Evolutionary conservation across 208 protist species (phyloP), one percentile per base, ranked within the genome.

Genomic region (Leishmania tropica): DNA sequence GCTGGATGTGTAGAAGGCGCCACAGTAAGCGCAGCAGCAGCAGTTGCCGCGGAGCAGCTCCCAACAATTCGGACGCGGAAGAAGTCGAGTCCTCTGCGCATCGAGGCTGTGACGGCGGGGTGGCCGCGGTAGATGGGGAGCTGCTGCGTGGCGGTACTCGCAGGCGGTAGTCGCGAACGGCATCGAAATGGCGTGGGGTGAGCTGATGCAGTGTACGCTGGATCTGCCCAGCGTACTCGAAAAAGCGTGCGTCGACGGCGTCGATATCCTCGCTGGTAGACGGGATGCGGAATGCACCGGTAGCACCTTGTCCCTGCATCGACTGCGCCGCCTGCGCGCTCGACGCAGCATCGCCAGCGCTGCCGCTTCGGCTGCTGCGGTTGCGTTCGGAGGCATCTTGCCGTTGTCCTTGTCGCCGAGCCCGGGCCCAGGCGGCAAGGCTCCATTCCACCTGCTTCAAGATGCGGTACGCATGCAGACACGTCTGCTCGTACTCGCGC

Each of bases 151-250:
- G 5, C 76, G 51, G 0, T 15, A 24, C 60, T 21, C 42, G 76
- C 54, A 80, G 48, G 28, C 81, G 81, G 58, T 84, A 77, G 5
- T 54, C 81, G 17, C 76, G 67, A 37, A 84, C 81, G 0, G 72
- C 83, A 35, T 85, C 62, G 28, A 87, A 88, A 54, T 88, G 81
- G 2, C 53, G 78, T 15, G 87, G 64, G 6, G 80, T 86, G 35
- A 90, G 74, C 65, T 62, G 21, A 65, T 79, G 81, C 76, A 90
- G 76, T 13, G 85, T 87, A 3, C 85, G 81, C 71, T 85, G 84
- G 0, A 87, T 54, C 76, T 88, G 87, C 15, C 82, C 84, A 4
- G 87, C 84, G 58, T 81, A 84, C 67, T 88, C 85, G 68, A 79
- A 86, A 4, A 84, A 54, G 24, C 72, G 67, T n/a, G 74, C 81